Conservation (phyloP, 495 filamentous ascomycete genomes). For the Schizothecium vesticola region DNA sequence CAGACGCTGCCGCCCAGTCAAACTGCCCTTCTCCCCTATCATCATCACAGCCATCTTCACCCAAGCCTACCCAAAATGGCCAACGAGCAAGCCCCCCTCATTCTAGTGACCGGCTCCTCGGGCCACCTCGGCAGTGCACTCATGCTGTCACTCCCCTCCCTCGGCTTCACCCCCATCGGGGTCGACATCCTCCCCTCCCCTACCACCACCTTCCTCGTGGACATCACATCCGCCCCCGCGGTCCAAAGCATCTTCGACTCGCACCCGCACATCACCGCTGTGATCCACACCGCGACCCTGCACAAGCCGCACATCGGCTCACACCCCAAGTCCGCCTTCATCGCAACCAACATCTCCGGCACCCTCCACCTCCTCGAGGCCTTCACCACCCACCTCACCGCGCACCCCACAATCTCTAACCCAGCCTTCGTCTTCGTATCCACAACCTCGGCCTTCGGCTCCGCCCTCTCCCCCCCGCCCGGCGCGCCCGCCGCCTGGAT, state of each 20-base stretch:
- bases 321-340: slow-evolving; percentile 25
- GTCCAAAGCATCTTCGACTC: slow-evolving; percentile 18
- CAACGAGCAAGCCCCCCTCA: neutral
- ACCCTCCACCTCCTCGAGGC: slow-evolving; percentile 6
- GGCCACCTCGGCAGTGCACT: slow-evolving; percentile 30
- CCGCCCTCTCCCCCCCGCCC: slow-evolving; percentile 10
- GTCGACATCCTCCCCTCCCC: slow-evolving; percentile 25
- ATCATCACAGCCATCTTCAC: neutral
- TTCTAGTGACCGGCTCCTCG: slow-evolving; percentile 31
- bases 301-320: slow-evolving; percentile 29
- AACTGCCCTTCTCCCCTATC: neutral
- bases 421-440: slow-evolving; percentile 24
- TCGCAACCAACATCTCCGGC: slow-evolving; percentile 24
- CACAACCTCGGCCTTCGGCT: slow-evolving; percentile 30
- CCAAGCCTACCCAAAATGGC: slow-evolving; percentile 1
- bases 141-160: slow-evolving; percentile 21
- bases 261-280: slow-evolving; percentile 12
- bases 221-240: slow-evolving; percentile 16
- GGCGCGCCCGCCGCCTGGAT: slow-evolving; percentile 25
- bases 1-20: neutral
- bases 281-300: slow-evolving; percentile 30
- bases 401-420: slow-evolving; percentile 8
- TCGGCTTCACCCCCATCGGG: slow-evolving; percentile 23
- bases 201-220: slow-evolving; percentile 19
- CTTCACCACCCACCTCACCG: slow-evolving; percentile 22